These are phyloP conservation scores for Gymnopilus junonius DNA, from an alignment of 768 basidiomycete species.

Conservation along the genomic window DNA sequence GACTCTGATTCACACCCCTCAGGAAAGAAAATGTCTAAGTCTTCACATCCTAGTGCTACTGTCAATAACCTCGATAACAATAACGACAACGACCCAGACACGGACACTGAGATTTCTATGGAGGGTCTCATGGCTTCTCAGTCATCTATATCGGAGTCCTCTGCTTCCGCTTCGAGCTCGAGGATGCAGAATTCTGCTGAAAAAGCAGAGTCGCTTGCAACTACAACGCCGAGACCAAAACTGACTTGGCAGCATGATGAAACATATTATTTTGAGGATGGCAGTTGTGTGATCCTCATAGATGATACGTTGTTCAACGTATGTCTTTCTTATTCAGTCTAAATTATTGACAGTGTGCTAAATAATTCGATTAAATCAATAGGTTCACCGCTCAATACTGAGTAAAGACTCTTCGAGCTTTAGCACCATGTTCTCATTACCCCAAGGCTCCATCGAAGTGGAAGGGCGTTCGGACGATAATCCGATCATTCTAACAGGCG, in stretches of 20 bases:
- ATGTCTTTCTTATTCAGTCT: constrained; percentile 22
- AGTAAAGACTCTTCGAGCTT: constrained; percentile 71
- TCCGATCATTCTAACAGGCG: constrained; percentile 66
- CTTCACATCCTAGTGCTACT: neutral
- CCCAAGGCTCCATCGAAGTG: constrained; percentile 50
- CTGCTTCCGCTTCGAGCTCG: constrained; percentile 1
- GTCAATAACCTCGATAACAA: no score
- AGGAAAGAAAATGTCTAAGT: neutral
- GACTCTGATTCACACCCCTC: neutral
- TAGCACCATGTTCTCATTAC: constrained; percentile 66
- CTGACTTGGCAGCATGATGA: constrained; percentile 41
- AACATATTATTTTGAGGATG: constrained; percentile 68
- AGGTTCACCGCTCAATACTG: constrained; percentile 66
- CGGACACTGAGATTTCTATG: neutral
- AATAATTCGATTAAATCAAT: neutral
- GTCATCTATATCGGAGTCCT: neutral
- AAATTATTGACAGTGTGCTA: neutral
- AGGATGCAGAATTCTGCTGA: neutral
- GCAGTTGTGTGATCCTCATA: constrained; percentile 68
- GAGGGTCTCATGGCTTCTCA: neutral
- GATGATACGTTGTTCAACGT: constrained; percentile 74
- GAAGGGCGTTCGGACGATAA: constrained; percentile 70
- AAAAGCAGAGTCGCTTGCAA: neutral
- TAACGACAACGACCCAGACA: neutral
- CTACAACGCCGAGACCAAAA: neutral